These are phyloP conservation scores for Candida silvicultrix DNA, from an alignment of 805 yeast species.

Conservation along the genomic window DNA sequence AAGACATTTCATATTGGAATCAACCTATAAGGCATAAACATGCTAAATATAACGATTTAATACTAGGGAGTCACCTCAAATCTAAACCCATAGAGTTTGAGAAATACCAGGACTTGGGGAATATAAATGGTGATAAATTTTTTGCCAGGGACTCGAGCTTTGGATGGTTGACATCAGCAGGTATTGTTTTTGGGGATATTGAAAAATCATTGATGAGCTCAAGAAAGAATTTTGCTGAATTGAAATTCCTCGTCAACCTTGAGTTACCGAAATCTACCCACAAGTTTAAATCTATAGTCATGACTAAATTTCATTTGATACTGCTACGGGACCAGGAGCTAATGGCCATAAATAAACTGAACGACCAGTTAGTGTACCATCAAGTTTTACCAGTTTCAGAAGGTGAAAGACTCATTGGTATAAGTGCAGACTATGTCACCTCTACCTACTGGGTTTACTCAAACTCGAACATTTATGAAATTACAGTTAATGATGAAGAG, in stretches of 20 bases:
- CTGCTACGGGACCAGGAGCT: slow-evolving; percentile 37
- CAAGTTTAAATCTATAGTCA: slow-evolving; percentile 31
- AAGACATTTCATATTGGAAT: slow-evolving; percentile 25
- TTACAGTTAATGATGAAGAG: slow-evolving; percentile 63
- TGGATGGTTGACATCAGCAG: slow-evolving; percentile 43
- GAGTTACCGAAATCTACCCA: slow-evolving; percentile 32
- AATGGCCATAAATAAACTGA: slow-evolving; percentile 44
- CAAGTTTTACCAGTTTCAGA: slow-evolving; percentile 30
- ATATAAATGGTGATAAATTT: slow-evolving; percentile 27
- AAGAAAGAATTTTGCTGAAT: slow-evolving; percentile 23
- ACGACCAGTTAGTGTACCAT: slow-evolving; percentile 38
- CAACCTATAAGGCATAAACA: slow-evolving; percentile 11
- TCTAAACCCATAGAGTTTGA: slow-evolving; percentile 29
- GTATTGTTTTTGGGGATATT: slow-evolving; percentile 37
- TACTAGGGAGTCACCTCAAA: slow-evolving; percentile 14
- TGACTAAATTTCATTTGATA: slow-evolving; percentile 51
- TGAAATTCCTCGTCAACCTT: slow-evolving; percentile 32
- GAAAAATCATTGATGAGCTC: slow-evolving; percentile 12
- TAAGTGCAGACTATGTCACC: slow-evolving; percentile 40
- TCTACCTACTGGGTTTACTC: slow-evolving; percentile 78
- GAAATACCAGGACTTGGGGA: slow-evolving; percentile 29
- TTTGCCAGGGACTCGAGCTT: slow-evolving; percentile 22
- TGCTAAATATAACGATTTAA: slow-evolving; percentile 17
- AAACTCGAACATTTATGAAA: slow-evolving; percentile 54
- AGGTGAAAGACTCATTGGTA: slow-evolving; percentile 35